phyloP scores from a whole-genome alignment of 2,329 filamentous ascomycete genomes.

The Knoxdaviesia capensis region DNA sequence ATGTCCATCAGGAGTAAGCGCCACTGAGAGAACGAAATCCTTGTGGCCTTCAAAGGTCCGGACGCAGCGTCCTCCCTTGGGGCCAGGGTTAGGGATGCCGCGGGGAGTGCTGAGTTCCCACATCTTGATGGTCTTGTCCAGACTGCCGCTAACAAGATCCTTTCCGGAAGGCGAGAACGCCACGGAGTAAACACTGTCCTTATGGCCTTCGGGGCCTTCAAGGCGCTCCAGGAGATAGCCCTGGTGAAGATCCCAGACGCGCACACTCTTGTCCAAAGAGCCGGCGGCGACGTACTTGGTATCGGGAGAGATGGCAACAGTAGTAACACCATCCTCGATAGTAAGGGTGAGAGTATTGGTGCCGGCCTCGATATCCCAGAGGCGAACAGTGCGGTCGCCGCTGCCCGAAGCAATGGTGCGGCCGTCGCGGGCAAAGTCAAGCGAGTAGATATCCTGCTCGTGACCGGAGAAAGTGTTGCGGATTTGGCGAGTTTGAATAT shows the following conservation, averaged over 20 bases:
- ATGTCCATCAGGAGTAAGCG: slow-evolving; percentile 76
- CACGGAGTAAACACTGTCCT: slow-evolving; percentile 91
- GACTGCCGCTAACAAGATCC: slow-evolving; percentile 79
- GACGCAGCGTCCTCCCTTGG: slow-evolving; percentile 80
- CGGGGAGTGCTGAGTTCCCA: slow-evolving; percentile 74
- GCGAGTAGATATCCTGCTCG: slow-evolving; percentile 94
- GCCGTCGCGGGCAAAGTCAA: slow-evolving; percentile 87
- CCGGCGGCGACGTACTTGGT: slow-evolving; percentile 87
- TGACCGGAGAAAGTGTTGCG: slow-evolving; percentile 90
- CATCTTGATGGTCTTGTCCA: slow-evolving; percentile 99
- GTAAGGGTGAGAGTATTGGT: slow-evolving; percentile 66
- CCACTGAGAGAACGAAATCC: slow-evolving; percentile 95
- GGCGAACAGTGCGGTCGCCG: slow-evolving; percentile 79
- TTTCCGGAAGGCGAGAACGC: slow-evolving; percentile 88
- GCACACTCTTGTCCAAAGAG: slow-evolving; percentile 90
- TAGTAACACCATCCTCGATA: slow-evolving; percentile 94
- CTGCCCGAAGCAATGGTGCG: slow-evolving; percentile 89
- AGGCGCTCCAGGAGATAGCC: slow-evolving; percentile 80
- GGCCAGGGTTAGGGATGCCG: slow-evolving; percentile 41
- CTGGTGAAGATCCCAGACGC: slow-evolving; percentile 82
- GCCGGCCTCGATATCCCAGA: slow-evolving; percentile 86
- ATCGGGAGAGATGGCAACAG: slow-evolving; percentile 90
- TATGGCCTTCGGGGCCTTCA: slow-evolving; percentile 84
- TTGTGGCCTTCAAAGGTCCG: slow-evolving; percentile 93
- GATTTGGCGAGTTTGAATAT: slow-evolving; percentile 66